phyloP scores from a whole-genome alignment of 2,329 filamentous ascomycete species.

The Trichocomaceae sp. region DNA sequence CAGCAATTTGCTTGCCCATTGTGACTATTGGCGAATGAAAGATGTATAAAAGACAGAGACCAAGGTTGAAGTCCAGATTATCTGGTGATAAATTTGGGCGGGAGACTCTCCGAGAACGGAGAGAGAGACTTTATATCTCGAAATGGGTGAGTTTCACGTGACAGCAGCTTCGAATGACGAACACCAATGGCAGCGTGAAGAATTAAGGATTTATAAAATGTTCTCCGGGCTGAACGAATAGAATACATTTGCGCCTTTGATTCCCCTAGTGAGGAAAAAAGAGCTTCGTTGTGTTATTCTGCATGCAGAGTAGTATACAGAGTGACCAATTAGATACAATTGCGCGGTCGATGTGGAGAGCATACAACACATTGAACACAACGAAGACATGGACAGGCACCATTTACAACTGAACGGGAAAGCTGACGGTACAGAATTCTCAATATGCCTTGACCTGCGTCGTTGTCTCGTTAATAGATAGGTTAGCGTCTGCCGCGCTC shows the following conservation, averaged over 20 bases:
- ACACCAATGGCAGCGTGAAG: not conserved
- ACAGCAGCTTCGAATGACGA: not conserved
- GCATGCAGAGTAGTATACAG: slow-evolving; percentile 1
- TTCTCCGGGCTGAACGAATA: slow-evolving; percentile 3
- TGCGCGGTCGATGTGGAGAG: slow-evolving; percentile 6
- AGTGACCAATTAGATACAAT: slow-evolving; percentile 3
- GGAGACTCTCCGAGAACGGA: slow-evolving; percentile 12
- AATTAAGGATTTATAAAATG: not conserved
- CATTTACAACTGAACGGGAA: not conserved
- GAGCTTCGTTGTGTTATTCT: not conserved
- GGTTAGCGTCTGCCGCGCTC: slow-evolving; percentile 18
- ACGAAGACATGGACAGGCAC: not conserved
- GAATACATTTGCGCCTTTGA: slow-evolving; percentile 2
- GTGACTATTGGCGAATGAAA: slow-evolving; percentile 18
- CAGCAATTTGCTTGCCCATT: slow-evolving; percentile 32
- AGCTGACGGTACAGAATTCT: not conserved
- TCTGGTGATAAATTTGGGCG: not conserved
- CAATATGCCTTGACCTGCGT: slow-evolving; percentile 9
- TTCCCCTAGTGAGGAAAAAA: slow-evolving; percentile 3
- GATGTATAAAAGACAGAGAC: not conserved
- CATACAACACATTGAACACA: not conserved
- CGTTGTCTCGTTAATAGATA: not conserved
- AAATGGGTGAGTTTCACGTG: slow-evolving; percentile 5
- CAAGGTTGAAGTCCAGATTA: not conserved
- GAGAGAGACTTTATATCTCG: slow-evolving; percentile 9